Percentiles rank a stretch among this genome's conserved stretches.
Evolutionary conservation across 73 alveolate species (phyloP).

Genomic region (Symbiodinium natans): DNA sequence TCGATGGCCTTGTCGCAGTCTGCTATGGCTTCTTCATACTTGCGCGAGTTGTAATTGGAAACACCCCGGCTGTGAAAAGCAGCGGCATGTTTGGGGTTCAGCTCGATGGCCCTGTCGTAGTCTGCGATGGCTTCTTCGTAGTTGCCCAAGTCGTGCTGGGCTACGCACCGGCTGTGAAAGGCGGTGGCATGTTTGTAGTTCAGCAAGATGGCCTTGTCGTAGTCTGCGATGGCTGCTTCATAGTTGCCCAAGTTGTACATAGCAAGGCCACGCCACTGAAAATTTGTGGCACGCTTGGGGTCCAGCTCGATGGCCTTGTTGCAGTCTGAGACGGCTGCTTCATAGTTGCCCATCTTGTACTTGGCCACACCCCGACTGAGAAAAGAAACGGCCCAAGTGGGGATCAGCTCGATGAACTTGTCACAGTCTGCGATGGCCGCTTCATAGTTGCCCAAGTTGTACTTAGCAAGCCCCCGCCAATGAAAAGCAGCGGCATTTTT

Average conservation of each 20-base stretch:
- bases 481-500: neutral
- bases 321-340: neutral
- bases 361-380: neutral
- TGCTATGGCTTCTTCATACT: neutral
- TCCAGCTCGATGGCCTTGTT: conserved; percentile 1
- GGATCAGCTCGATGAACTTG: neutral
- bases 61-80: neutral
- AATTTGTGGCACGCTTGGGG: neutral
- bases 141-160: neutral
- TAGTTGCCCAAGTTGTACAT: neutral
- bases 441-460: neutral
- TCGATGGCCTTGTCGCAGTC: neutral
- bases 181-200: neutral
- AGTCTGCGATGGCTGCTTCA: neutral
- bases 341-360: neutral
- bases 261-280: neutral
- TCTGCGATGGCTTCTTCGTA: neutral
- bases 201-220: neutral
- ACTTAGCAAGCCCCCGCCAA: neutral
- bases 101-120: neutral
- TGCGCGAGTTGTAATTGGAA: neutral
- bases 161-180: neutral
- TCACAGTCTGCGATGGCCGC: neutral
- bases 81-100: neutral
- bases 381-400: too few species aligned